Evolutionary conservation across 768 basidiomycete genomes (phyloP).

Genomic region (Psilocybe subaeruginosa): DNA sequence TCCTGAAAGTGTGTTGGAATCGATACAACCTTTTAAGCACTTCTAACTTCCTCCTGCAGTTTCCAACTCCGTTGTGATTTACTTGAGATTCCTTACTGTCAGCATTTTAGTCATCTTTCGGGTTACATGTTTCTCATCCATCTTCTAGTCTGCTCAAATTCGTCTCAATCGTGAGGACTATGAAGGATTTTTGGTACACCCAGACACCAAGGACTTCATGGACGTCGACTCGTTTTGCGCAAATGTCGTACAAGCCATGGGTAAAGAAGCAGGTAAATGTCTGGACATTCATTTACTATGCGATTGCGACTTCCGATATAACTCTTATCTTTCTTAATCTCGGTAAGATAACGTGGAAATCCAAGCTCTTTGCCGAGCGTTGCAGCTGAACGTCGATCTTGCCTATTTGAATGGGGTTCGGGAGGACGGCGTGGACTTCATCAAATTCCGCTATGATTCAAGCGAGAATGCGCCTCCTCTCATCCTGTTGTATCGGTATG

Average conservation of each 20-base stretch:
- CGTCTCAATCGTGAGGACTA: conserved; percentile 63
- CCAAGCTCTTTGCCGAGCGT: conserved; percentile 69
- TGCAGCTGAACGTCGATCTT: conserved; percentile 69
- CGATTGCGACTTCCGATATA: neutral
- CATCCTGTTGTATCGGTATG: conserved; percentile 74
- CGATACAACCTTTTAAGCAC: neutral
- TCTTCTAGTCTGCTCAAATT: conserved; percentile 70
- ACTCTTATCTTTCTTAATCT: neutral
- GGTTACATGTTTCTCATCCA: neutral
- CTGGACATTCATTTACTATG: conserved; percentile 5
- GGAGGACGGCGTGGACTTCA: conserved; percentile 63
- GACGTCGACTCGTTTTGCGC: conserved; percentile 71
- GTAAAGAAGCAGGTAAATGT: conserved; percentile 71
- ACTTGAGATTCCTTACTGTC: conserved; percentile 77
- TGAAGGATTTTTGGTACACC: conserved; percentile 75
- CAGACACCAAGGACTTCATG: conserved; percentile 65
- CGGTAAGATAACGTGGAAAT: conserved; percentile 81
- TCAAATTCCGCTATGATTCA: conserved; percentile 58
- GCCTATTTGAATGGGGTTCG: conserved; percentile 80
- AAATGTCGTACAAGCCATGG: conserved; percentile 74
- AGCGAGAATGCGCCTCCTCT: conserved; percentile 53
- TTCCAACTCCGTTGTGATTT: conserved; percentile 77
- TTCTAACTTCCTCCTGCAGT: conserved; percentile 31
- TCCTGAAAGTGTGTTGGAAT: conserved; percentile 42
- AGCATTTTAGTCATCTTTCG: conserved; percentile 12